A percentile compares a stretch with the other conserved stretches of the same genome.
Evolutionary conservation across 345 rosid genomes (phyloP).

Genomic region (Mercurialis annua): DNA sequence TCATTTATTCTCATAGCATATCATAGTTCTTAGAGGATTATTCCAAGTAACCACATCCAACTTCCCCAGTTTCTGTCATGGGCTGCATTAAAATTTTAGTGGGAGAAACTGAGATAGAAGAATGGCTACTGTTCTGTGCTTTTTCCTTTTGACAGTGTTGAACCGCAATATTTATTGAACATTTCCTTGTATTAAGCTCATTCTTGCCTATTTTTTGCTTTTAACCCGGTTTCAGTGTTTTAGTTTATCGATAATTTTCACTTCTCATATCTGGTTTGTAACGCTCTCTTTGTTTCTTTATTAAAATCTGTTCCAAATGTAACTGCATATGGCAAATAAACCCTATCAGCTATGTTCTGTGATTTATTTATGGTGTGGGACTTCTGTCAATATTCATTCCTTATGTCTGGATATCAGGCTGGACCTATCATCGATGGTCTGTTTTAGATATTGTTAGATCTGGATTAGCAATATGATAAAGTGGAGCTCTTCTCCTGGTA

Average conservation of each 20-base stretch:
- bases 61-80: background rate
- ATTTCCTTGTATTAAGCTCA: background rate
- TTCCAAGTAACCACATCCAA: background rate
- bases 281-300: background rate
- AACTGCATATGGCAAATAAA: background rate
- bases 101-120: background rate
- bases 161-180: background rate
- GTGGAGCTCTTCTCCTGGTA: conserved; percentile 4
- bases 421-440: background rate
- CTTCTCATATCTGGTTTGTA: background rate
- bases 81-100: background rate
- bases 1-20: background rate
- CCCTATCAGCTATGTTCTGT: background rate
- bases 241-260: background rate
- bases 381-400: background rate
- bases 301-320: background rate
- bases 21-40: background rate
- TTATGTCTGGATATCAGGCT: no score
- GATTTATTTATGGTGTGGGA: background rate
- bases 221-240: background rate
- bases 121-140: background rate
- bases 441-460: background rate
- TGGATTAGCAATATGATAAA: background rate
- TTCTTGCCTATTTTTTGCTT: no score
- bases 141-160: background rate